Evolutionary conservation across 139 green algal genomes (phyloP).

Genomic region (Tetradesmus obliquus): DNA sequence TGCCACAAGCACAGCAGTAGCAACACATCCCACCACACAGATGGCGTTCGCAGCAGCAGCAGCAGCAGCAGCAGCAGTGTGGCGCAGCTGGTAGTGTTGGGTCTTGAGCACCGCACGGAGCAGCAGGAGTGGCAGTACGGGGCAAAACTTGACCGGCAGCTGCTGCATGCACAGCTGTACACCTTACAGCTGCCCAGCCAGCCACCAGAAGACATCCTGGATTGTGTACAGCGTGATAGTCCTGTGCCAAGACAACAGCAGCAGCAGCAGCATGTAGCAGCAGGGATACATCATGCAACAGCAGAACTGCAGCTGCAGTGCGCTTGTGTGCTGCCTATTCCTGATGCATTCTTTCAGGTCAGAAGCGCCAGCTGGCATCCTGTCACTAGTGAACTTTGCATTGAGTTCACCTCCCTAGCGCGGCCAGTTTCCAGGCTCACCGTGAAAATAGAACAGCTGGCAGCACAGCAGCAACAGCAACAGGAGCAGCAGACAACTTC

Average conservation of each 20-base stretch:
- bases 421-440: not conserved
- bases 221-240: not conserved
- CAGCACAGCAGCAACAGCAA: constrained; percentile 6
- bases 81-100: not conserved
- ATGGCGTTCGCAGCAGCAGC: not conserved
- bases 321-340: not conserved
- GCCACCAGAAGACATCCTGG: not conserved
- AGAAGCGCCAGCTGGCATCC: not conserved
- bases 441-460: not conserved
- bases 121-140: not conserved
- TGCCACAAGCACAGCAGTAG: not conserved
- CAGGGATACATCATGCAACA: not conserved
- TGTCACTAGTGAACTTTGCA: not conserved
- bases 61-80: constrained; percentile 12
- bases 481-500: not conserved
- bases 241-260: not conserved
- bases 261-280: not conserved
- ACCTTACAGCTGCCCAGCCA: not conserved
- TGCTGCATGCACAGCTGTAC: not conserved
- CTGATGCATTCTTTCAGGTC: constrained; percentile 18
- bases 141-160: not conserved
- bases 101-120: not conserved
- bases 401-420: constrained; percentile 25
- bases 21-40: too few species aligned
- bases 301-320: not conserved